A percentile compares a stretch with the other conserved stretches of the same genome.
Evolutionary conservation across 371 early-diverging fungal genomes (phyloP).

Genomic region (Umbelopsis sp.): DNA sequence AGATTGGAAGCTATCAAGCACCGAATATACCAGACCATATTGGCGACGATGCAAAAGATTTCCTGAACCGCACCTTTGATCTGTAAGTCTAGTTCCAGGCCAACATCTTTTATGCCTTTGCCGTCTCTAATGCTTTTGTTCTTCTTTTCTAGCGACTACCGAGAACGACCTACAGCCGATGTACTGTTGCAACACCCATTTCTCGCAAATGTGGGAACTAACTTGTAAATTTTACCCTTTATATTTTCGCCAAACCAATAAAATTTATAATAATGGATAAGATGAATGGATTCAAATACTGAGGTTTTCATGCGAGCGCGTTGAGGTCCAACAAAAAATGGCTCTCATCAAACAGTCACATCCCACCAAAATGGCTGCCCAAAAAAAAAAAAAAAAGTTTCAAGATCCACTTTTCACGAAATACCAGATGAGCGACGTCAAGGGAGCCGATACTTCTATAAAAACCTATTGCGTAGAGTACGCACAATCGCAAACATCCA

Average conservation of each 20-base stretch:
- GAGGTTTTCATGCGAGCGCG: too few species aligned
- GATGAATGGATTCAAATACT: too few species aligned
- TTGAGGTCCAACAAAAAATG: too few species aligned
- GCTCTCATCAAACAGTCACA: neutral
- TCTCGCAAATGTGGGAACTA: slow-evolving; percentile 16
- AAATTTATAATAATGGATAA: neutral
- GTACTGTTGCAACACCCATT: slow-evolving; percentile 64
- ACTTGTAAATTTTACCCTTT: slow-evolving; percentile 6
- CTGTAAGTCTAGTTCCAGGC: slow-evolving; percentile 47
- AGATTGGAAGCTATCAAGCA: slow-evolving; percentile 79
- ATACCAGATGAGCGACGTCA: neutral
- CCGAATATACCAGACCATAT: slow-evolving; percentile 82
- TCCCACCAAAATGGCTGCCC: neutral
- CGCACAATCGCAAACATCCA: slow-evolving; percentile 45
- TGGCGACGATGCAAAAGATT: slow-evolving; percentile 74
- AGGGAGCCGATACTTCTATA: slow-evolving; percentile 25
- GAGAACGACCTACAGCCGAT: slow-evolving; percentile 62
- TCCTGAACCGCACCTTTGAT: slow-evolving; percentile 79
- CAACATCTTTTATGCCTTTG: neutral
- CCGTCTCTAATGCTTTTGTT: neutral
- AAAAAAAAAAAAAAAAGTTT: neutral
- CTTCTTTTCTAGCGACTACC: slow-evolving; percentile 51
- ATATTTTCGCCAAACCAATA: neutral
- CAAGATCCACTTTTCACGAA: neutral
- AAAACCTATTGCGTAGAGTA: slow-evolving; percentile 60